These are phyloP conservation scores for Pseudisothecium myosuroides DNA, from an alignment of 225 moss, liverwort and hornwort genomes.

Conservation along the genomic window DNA sequence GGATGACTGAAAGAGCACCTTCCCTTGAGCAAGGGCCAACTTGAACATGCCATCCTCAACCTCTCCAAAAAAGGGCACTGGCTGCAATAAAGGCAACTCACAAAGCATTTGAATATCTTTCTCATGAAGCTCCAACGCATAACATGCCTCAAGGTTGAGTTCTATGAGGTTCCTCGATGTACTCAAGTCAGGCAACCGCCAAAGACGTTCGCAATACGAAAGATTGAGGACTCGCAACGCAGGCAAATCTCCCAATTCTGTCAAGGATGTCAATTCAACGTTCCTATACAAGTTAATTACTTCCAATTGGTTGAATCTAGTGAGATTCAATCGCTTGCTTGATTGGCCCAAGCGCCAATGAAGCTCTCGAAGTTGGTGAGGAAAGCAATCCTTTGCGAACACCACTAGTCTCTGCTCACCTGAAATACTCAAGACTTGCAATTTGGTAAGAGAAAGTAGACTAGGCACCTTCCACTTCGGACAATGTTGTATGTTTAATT, in stretches of 20 bases:
- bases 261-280: fast-evolving
- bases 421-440: neutral
- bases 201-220: fast-evolving
- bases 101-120: neutral
- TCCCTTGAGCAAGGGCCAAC: fast-evolving
- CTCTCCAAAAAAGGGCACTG: neutral
- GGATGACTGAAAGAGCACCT: neutral
- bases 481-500: fast-evolving
- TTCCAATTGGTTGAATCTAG: neutral
- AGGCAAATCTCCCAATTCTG: neutral
- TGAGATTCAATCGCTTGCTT: fast-evolving
- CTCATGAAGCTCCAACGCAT: neutral
- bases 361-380: fast-evolving
- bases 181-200: neutral
- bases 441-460: neutral
- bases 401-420: too few relatives aligned
- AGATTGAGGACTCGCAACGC: neutral
- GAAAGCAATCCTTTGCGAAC: neutral
- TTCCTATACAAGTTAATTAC: fast-evolving
- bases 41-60: fast-evolving
- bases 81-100: neutral
- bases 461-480: fast-evolving
- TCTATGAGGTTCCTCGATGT: neutral
- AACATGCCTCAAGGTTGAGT: fast-evolving
- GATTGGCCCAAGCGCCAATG: fast-evolving